Evolutionary conservation across 2,329 filamentous ascomycete species (phyloP), one percentile per base, ranked within the genome.

Genomic region (Stemphylium beticola): DNA sequence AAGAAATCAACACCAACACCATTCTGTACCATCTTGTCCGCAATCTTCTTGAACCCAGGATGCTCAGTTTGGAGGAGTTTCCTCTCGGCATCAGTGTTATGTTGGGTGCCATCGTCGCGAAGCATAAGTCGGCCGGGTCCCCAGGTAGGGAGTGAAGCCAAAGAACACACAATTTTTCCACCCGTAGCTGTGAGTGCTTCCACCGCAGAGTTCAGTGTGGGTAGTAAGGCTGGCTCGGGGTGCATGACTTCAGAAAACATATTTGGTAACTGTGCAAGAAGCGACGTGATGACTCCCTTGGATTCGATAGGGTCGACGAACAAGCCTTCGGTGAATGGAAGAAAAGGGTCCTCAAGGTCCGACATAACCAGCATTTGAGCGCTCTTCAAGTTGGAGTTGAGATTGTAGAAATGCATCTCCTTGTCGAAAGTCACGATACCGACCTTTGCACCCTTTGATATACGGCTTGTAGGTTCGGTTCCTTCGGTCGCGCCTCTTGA

Each of bases 311-410:
- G 92, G 74, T 99, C 93, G 14, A 98, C 93, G 74, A 98, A 98
- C 9, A 99, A 82, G 14, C 93, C 93, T 53, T 96, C 90, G 60
- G 90, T 92, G 15, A 99, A 81, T 2, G 95, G 93, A 14, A 98
- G 87, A 73, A 99, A 99, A 0, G 95, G 95, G 64, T 99, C 95
- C 68, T 98, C 93, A 43, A 99, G 84, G 72, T 99, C 95, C 3
- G 95, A 91, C 91, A 99, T 96, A 45, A 99, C 93, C 81, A 99
- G 86, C 92, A 99, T 97, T 72, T 99, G 95, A 9, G 95, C 92
- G 77, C 92, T 87, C 50, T 95, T 89, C 37, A 97, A 81, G 36
- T 83, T 83, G 33, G 92, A 77, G 69, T 88, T 92, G 66, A 96
- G 87, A 70, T 98, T 98, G 81, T 98, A 99, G 75, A 98, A 99